Evolutionary conservation across 257 asterid genomes (phyloP), one percentile per base, ranked within the genome.

Genomic region (Jacaranda copaia): DNA sequence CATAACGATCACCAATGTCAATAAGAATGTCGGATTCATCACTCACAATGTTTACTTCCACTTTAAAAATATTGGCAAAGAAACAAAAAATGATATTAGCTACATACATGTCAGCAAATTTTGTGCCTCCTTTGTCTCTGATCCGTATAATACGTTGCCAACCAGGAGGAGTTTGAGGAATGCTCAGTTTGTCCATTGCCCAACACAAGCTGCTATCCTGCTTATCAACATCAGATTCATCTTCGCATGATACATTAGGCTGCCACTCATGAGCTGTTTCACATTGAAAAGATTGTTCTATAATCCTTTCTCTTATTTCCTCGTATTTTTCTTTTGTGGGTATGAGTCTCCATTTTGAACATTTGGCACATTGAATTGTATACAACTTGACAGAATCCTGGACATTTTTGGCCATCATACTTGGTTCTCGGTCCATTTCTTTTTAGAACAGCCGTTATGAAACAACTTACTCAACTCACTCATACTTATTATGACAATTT

Each of bases 321-420:
- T 94, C 97, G 3, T 94, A 94, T 62, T 85, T 91, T 45, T 91
- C 86, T 77, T 89, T 91, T 4, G 90, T 74, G 3, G 97, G 97
- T 45, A 92, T 84, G 61, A 91, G 85, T 84, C 98, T 85, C 98
- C 96, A 94, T 82, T 94, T 89, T 6, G 84, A 89, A 79, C 97
- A 92, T 46, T 58, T 70, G 4, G 80, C 91, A 16, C 99, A 95
- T 46, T 87, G 71, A 9, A 88, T 86, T 0, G 87, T 57, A 8
- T 86, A 86, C 1, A 36, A 65, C 62, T 73, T 66, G 3, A 81
- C 88, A 1, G 88, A 84, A 14, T 86, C 88, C 82, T 86, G 83
- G 3, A 86, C 83, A 70, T 45, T 77, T 55, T 81, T 81, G 16
- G 78, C 62, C 8, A 68, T 32, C 49, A 8, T 16, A 39, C 7